A percentile compares a stretch with the other conserved stretches of the same genome.
Evolutionary conservation across 2,329 filamentous ascomycete genomes (phyloP).

Genomic region (Graphilbum ipis-grandicollis): DNA sequence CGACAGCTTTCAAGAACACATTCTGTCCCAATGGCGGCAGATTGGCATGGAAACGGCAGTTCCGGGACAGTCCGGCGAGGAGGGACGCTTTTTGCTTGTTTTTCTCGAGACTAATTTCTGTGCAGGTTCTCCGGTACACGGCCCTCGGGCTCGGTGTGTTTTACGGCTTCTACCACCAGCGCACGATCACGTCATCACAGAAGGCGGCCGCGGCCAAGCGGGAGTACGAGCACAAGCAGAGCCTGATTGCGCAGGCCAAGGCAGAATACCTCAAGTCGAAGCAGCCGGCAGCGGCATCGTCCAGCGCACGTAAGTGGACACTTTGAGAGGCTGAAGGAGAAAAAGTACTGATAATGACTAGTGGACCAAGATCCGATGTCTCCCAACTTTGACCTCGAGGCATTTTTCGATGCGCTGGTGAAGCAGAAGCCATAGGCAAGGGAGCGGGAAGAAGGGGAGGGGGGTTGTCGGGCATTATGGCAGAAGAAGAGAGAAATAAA

Average conservation of each 20-base stretch:
- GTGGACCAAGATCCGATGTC: conserved; percentile 47
- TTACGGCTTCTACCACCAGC: conserved; percentile 93
- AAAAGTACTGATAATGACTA: conserved; percentile 4
- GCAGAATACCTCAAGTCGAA: conserved; percentile 67
- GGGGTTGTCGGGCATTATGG: no score
- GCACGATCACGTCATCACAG: conserved; percentile 55
- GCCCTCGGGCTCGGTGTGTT: conserved; percentile 81
- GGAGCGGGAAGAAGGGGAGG: neutral
- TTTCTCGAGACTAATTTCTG: no score
- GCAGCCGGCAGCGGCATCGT: conserved; percentile 25
- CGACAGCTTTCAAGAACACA: no score
- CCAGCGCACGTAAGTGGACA: conserved; percentile 15
- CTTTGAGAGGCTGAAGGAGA: no score
- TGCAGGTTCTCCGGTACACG: conserved; percentile 88
- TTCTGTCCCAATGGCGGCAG: no score
- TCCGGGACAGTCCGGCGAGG: no score
- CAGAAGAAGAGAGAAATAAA: no score
- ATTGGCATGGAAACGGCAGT: no score
- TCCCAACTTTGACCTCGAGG: conserved; percentile 87
- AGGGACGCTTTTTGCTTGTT: no score
- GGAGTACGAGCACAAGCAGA: conserved; percentile 82
- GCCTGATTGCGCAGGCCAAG: conserved; percentile 86
- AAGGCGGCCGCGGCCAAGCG: conserved; percentile 54
- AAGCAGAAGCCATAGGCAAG: conserved; percentile 29
- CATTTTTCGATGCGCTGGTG: conserved; percentile 50